Evolutionary conservation across 2,329 filamentous ascomycete genomes (phyloP).

Genomic region (Cladosporium austrohemisphaericum): DNA sequence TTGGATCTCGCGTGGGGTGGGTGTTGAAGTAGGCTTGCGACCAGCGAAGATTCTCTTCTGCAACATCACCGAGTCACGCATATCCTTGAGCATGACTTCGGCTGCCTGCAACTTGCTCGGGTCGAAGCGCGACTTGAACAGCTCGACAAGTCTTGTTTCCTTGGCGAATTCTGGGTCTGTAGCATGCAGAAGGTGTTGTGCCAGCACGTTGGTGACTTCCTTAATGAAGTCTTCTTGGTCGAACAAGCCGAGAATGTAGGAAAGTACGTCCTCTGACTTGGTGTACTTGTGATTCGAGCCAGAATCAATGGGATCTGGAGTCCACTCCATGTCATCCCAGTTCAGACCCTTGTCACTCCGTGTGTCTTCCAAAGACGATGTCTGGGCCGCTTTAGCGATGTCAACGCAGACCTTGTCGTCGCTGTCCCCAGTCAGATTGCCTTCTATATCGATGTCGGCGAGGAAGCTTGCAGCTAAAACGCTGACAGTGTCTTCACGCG

Average conservation of each 20-base stretch:
- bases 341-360: conserved; percentile 31
- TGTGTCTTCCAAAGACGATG: conserved; percentile 52
- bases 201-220: conserved; percentile 86
- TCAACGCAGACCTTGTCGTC: conserved; percentile 56
- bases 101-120: conserved; percentile 83
- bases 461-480: conserved; percentile 73
- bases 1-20: conserved; percentile 31
- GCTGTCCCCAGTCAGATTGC: conserved; percentile 37
- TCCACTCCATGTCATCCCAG: conserved; percentile 90
- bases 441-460: conserved; percentile 53
- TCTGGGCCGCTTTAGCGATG: conserved; percentile 63
- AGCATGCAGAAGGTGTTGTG: conserved; percentile 67
- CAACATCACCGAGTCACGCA: conserved; percentile 72
- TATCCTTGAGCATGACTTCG: conserved; percentile 95
- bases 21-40: conserved; percentile 26
- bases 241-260: conserved; percentile 81
- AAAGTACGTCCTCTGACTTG: conserved; percentile 85
- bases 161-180: conserved; percentile 66
- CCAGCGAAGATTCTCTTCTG: conserved; percentile 37
- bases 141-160: conserved; percentile 75
- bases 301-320: conserved; percentile 88
- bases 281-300: conserved; percentile 84
- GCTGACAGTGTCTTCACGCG: conserved; percentile 71
- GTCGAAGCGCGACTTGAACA: conserved; percentile 85
- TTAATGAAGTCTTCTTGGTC: conserved; percentile 94